Evolutionary conservation across 306 rosid species (phyloP).

Genomic region (Dalbergia oliveri): DNA sequence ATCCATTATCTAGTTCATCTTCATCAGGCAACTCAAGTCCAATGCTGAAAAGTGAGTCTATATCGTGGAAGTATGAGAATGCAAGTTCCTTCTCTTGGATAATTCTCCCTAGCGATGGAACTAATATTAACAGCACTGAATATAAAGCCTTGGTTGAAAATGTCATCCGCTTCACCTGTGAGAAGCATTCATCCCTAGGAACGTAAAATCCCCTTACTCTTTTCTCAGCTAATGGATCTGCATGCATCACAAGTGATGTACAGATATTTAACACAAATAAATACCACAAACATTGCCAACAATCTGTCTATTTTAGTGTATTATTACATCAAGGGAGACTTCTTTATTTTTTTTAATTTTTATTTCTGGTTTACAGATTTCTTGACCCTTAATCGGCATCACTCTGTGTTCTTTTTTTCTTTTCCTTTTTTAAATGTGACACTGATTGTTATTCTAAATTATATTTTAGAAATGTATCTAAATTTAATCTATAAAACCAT

Average conservation of each 20-base stretch:
- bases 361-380: too few relatives aligned
- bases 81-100: constrained; percentile 47
- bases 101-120: constrained; percentile 57
- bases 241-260: not conserved
- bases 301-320: too few relatives aligned
- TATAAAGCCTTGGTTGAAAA: constrained; percentile 60
- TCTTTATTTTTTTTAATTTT: too few relatives aligned
- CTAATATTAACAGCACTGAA: constrained; percentile 55
- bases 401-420: too few relatives aligned
- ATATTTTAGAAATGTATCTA: too few relatives aligned
- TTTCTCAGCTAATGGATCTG: constrained; percentile 57
- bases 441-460: too few relatives aligned
- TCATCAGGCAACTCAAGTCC: constrained; percentile 63
- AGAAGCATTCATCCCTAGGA: constrained; percentile 79
- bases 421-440: too few relatives aligned
- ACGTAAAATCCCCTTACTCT: constrained; percentile 55
- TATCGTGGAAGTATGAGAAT: constrained; percentile 64
- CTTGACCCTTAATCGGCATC: too few relatives aligned
- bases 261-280: too few relatives aligned
- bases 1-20: constrained; percentile 36
- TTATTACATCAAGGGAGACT: too few relatives aligned
- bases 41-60: constrained; percentile 60
- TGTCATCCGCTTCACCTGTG: constrained; percentile 62
- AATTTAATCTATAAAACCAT: too few relatives aligned
- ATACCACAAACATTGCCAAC: too few relatives aligned